Conservation (phyloP, 306 rosid genomes). For the Mucuna pruriens region DNA sequence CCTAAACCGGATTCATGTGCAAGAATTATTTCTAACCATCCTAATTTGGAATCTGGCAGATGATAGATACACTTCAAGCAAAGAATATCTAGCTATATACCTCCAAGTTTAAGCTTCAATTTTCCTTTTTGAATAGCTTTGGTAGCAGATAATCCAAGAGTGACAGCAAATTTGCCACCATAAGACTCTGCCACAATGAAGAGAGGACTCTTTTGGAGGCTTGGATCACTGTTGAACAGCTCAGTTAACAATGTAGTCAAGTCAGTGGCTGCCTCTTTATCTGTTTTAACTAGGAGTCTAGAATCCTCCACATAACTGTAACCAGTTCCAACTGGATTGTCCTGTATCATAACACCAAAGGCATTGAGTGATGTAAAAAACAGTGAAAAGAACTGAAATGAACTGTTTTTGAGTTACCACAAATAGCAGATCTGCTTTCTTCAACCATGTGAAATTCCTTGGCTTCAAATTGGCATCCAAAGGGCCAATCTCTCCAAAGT, state of each 20-base stretch:
- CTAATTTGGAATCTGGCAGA: background rate
- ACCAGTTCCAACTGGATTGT: background rate
- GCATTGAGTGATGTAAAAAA: background rate
- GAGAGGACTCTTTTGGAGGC: background rate
- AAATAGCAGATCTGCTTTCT: background rate
- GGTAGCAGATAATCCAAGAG: background rate
- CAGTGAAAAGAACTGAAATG: background rate
- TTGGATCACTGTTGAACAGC: background rate
- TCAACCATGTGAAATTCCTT: background rate
- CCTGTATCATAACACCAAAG: background rate
- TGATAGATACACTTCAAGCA: background rate
- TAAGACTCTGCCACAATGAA: background rate
- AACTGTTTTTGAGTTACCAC: background rate
- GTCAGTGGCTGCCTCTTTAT: background rate
- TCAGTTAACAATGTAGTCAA: background rate
- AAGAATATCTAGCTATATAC: background rate
- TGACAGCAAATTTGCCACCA: background rate
- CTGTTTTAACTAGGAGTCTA: background rate
- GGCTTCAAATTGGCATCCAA: slow-evolving; percentile 1
- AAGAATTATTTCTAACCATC: background rate
- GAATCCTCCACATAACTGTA: background rate
- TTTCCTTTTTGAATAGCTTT: background rate
- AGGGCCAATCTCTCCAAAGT: background rate
- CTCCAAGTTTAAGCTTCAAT: slow-evolving; percentile 10
- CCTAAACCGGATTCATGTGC: background rate